A percentile compares a stretch with the other conserved stretches of the same genome.
phyloP scores from a whole-genome alignment of 805 yeast species.

The Wickerhamomyces rabaulensis region DNA sequence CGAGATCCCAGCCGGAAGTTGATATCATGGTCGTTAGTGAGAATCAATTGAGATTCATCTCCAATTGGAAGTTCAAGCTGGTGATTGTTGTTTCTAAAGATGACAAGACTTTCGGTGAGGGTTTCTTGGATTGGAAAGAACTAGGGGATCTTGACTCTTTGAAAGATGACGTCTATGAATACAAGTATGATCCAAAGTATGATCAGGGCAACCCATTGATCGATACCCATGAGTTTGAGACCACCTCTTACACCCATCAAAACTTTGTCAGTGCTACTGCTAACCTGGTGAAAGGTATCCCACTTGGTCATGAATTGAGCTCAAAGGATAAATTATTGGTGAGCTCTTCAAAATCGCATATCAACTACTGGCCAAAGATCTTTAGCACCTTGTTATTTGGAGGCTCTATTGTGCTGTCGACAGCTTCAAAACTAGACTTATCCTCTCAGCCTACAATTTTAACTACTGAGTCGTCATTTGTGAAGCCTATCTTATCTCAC shows the following conservation, averaged over 20 bases:
- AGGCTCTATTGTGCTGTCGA: slow-evolving; percentile 27
- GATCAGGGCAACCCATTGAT: slow-evolving; percentile 29
- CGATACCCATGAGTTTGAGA: slow-evolving; percentile 25
- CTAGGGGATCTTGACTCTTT: slow-evolving; percentile 9
- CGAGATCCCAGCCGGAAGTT: slow-evolving; percentile 22
- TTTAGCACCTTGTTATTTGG: slow-evolving; percentile 30
- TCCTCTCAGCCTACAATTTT: slow-evolving; percentile 13
- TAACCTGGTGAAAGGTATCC: slow-evolving; percentile 34
- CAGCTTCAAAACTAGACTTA: slow-evolving; percentile 12
- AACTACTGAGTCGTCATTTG: slow-evolving; percentile 1
- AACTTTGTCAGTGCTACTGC: slow-evolving; percentile 51
- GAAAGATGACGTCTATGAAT: slow-evolving; percentile 13
- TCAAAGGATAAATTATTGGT: slow-evolving; percentile 26
- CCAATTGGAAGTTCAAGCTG: slow-evolving; percentile 26
- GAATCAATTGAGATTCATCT: slow-evolving; percentile 15
- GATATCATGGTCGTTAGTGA: slow-evolving; percentile 29
- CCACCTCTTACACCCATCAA: slow-evolving; percentile 41
- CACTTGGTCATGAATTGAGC: slow-evolving; percentile 32
- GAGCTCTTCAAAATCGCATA: slow-evolving; percentile 20
- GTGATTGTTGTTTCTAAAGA: slow-evolving; percentile 27
- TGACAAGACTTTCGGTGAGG: slow-evolving; percentile 4
- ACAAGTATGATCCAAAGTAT: slow-evolving; percentile 25
- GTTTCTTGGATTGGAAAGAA: slow-evolving; percentile 24
- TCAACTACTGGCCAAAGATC: slow-evolving; percentile 41
- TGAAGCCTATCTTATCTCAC: slow-evolving; percentile 5